Evolutionary conservation across 1,284 basidiomycete species (phyloP), one percentile per base, ranked within the genome.

Genomic region (Austroboletus olivaceoglutinosus): DNA sequence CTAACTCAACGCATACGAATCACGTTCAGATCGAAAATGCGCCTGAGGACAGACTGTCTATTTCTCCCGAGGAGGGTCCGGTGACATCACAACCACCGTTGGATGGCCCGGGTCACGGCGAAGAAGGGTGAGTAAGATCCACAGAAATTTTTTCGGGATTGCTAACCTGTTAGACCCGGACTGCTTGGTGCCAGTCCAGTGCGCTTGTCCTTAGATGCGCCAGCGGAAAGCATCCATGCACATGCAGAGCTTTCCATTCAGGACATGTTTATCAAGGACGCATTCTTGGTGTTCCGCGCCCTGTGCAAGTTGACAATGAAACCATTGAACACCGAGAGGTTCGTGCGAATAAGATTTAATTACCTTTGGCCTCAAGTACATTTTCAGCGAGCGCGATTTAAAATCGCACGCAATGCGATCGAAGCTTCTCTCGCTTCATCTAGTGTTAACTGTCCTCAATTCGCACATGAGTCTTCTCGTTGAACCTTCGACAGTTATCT

Each of bases 231-330:
- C 48, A 30, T 50, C 30, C 43, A 68, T 38, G 22, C 40, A 2
- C 50, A 44, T 15, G 29, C 47, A 40, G 67, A 62, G 29, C 64
- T 89, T 52, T 81, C 80, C 21, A 75, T 76, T n/a, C 80, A 89
- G 45, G 93, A 97, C 60, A 73, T 95, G 43, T 94, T 94, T 68
- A 81, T 96, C 64, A 98, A 98, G 68, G 95, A 98, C 64, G 93
- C 95, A 0, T 98, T 97, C 74, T 79, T 98, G 55, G 93, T 98
- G 21, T 96, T 98, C 73, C 81, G 95, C 44, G 93, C 95, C 0
- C 73, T 98, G 29, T 98, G 95, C 76, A 98, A 98, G 69, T 75
- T 98, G 56, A 94, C 93, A n/a, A 97, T 98, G 94, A 98, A 97
- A 68, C 89, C 94, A 16, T 74, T 98, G 39, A 91, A 92, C 55